Conservation (phyloP, 1,284 basidiomycete genomes). For the Papiliotrema terrestris region DNA sequence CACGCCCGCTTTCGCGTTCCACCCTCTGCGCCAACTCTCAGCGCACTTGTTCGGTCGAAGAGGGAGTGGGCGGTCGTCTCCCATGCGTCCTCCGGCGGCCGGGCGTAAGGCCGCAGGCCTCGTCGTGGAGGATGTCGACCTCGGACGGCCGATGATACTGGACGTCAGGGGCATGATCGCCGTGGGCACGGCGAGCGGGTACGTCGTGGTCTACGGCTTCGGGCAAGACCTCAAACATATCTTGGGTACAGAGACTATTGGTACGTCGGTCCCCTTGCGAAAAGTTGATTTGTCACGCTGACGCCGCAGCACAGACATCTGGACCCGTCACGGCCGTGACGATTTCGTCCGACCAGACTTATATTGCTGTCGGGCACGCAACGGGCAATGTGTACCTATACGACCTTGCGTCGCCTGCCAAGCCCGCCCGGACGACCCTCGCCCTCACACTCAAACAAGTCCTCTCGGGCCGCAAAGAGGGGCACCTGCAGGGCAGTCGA, state of each 20-base stretch:
- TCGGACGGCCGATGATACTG: slow-evolving; percentile 71
- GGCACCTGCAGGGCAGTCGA: slow-evolving; percentile 80
- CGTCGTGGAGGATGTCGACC: background rate
- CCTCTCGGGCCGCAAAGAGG: slow-evolving; percentile 84
- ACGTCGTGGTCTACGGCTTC: slow-evolving; percentile 82
- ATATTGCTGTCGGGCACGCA: slow-evolving; percentile 81
- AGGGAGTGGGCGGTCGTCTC: slow-evolving; percentile 44
- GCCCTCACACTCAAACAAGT: slow-evolving; percentile 46
- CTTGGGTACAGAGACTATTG: slow-evolving; percentile 64
- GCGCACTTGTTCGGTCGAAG: slow-evolving; percentile 50
- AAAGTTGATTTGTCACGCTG: background rate
- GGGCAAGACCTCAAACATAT: slow-evolving; percentile 76
- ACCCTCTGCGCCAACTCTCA: slow-evolving; percentile 62
- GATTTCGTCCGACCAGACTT: slow-evolving; percentile 91
- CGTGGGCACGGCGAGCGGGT: slow-evolving; percentile 77
- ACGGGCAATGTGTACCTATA: slow-evolving; percentile 84
- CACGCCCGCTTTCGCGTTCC: slow-evolving; percentile 36
- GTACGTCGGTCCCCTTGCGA: slow-evolving; percentile 50
- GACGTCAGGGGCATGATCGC: slow-evolving; percentile 86
- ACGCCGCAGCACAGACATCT: slow-evolving; percentile 55
- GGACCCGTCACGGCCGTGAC: slow-evolving; percentile 87
- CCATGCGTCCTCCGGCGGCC: slow-evolving; percentile 51
- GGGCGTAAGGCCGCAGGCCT: background rate
- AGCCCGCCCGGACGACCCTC: slow-evolving; percentile 45
- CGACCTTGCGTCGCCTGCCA: slow-evolving; percentile 65